Base-by-base conservation (phyloP, 2,329 filamentous ascomycete species). In the Aureobasidium leucospermi region DNA sequence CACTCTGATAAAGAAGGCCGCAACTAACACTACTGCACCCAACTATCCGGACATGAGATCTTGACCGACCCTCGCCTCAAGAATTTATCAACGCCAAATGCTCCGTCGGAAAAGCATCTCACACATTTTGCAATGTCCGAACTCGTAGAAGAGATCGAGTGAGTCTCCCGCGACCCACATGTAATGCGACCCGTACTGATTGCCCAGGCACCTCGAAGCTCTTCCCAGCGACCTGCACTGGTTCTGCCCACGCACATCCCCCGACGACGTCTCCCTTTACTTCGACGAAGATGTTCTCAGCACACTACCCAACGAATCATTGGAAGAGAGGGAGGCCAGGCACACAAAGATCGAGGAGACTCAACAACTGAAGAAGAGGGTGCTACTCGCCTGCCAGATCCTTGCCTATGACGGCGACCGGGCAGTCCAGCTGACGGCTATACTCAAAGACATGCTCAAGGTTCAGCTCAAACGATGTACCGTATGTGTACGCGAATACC, bases 401-500 rank as follows among this genome's bases (percentile, higher is more conserved):
- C 65, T 80, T 55, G 77, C 78, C 3, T 79, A 72, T 56, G 74
- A 80, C 48, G 77, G 77, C 10, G 69, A 71, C 1, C 76, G 79
- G 59, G 78, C 78, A n/a, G 65, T 66, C 38, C 67, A 69, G 43
- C 75, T 75, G 61, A 73, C 76, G 57, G 66, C 72, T 57, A 74
- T 71, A 67, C 66, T 79, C 29, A 69, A 71, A 51, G 65, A 67
- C 8, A 66, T 72, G n/a, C 66, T 80, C 59, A 66, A 71, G 47
- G 63, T 63, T 13, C 74, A 78, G 62, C 73, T 81, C 66, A 70
- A 67, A 38, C 72, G 71, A 53, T 81, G 78, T 64, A 78, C 79
- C 61, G 73, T 79, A 63, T 81, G 78, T 65, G 73, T 80, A 32
- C 72, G 78, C 16, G 72, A 77, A 29, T 81, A 75, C 60, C 76